Base-by-base conservation (phyloP, 371 early-diverging fungal species). In the Encephalitozoon cuniculi region DNA sequence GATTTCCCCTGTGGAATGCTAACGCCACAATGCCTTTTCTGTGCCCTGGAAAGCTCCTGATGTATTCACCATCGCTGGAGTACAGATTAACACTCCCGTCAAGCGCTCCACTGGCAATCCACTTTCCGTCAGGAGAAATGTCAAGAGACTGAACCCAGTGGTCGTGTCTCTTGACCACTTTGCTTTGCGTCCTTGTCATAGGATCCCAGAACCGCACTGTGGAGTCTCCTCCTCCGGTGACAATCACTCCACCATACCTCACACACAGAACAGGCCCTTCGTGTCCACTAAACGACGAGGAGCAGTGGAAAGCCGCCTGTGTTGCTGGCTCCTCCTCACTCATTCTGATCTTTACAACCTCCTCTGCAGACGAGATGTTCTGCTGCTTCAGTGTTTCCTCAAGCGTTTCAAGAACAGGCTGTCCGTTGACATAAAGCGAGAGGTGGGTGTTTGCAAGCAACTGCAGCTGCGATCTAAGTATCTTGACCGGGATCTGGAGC, bases 171-270 rank as follows among this genome's bases (percentile, higher is more conserved):
- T 76, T 74, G 65, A 95, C 86, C 9, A 91, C 88, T 66, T 93
- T 88, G 7, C 89, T 81, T 67, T 89, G 86, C 39, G 89, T 88
- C 54, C 93, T 88, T 26, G 88, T 86, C 11, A 84, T 84, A 0
- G 91, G 88, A 84, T 96, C 91, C 96, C 96, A 97, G 40, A 97
- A 89, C 23, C 94, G 88, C 32, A 94, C 91, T 0, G 96, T 95
- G 59, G 89, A 89, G 83, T 97, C 98, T 81, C 93, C 91, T 11
- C 95, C 94, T 4, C 92, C 90, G 59, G 90, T 90, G 9, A 92
- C 96, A 40, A 91, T 88, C 78, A 88, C 89, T 78, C 88, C 89
- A 43, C 88, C 86, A 79, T 90, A 91, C 79, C 93, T 95, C 25
- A 95, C 86, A 76, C 94, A 94, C 79, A 96, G 93, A 3, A 97